Evolutionary conservation across 2,329 filamentous ascomycete genomes (phyloP).

Genomic region (Myriangium duriaei): DNA sequence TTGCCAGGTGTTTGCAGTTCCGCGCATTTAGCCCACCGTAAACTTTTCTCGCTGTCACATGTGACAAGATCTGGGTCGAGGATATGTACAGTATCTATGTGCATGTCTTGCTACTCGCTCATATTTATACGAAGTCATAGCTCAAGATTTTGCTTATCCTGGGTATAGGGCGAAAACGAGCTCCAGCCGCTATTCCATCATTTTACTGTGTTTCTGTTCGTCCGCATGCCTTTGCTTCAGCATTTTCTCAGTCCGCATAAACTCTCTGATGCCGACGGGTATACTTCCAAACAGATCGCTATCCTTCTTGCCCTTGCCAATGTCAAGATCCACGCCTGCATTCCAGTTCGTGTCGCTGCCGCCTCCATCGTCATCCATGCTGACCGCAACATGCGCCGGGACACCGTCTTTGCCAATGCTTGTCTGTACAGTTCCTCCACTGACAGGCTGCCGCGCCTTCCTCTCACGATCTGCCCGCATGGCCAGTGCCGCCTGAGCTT

Average conservation of each 20-base stretch:
- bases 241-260: conserved; percentile 93
- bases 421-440: conserved; percentile 22
- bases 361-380: conserved; percentile 71
- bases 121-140: no score
- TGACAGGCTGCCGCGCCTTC: conserved; percentile 6
- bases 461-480: conserved; percentile 18
- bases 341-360: conserved; percentile 60
- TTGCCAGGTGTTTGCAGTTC: conserved; percentile 6
- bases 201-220: no score
- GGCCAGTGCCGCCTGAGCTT: conserved; percentile 46
- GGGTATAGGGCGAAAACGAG: no score
- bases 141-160: no score
- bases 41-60: not conserved
- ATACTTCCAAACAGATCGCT: conserved; percentile 66
- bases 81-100: no score
- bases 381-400: conserved; percentile 39
- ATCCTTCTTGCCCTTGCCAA: conserved; percentile 16
- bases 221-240: conserved; percentile 61
- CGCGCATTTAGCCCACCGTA: conserved; percentile 5
- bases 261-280: conserved; percentile 86
- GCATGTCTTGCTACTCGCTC: no score
- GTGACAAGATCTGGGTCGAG: no score
- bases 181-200: no score
- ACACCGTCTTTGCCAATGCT: conserved; percentile 27
- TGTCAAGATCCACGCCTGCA: conserved; percentile 24